Conservation (phyloP, 176 grass and related monocot genomes). For the Poa pratensis region DNA sequence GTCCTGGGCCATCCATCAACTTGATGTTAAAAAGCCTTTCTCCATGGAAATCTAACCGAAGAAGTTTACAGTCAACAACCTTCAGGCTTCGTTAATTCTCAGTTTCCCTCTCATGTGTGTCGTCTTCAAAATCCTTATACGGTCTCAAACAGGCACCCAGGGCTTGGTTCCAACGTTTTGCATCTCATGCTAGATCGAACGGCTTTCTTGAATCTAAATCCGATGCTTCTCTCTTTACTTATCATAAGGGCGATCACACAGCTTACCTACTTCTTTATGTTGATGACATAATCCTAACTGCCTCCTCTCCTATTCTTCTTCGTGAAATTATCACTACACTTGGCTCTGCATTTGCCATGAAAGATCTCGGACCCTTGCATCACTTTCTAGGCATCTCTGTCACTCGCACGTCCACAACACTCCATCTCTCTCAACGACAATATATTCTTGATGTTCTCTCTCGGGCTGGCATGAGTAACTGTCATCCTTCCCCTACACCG, state of each 20-base stretch:
- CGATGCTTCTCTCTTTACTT: background rate
- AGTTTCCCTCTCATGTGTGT: background rate
- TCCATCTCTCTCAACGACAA: background rate
- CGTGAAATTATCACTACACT: too few relatives aligned
- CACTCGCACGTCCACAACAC: background rate
- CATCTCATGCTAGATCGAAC: background rate
- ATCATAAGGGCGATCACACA: background rate
- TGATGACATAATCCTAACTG: background rate
- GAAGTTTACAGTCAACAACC: background rate
- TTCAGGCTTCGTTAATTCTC: background rate
- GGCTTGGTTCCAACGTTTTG: background rate
- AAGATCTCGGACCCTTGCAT: background rate
- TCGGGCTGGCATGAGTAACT: background rate
- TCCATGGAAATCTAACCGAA: background rate
- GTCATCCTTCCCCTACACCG: background rate
- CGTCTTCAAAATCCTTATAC: background rate
- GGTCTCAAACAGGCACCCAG: background rate
- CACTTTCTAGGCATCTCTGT: background rate
- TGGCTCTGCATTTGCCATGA: background rate
- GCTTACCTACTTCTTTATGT: background rate
- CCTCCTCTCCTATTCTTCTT: too few relatives aligned
- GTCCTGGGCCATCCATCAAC: background rate
- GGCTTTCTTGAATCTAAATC: background rate
- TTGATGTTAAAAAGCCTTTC: background rate
- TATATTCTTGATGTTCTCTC: background rate